Evolutionary conservation across 1,284 basidiomycete genomes (phyloP), one percentile per base, ranked within the genome.

Genomic region (Trichosporon asahii): DNA sequence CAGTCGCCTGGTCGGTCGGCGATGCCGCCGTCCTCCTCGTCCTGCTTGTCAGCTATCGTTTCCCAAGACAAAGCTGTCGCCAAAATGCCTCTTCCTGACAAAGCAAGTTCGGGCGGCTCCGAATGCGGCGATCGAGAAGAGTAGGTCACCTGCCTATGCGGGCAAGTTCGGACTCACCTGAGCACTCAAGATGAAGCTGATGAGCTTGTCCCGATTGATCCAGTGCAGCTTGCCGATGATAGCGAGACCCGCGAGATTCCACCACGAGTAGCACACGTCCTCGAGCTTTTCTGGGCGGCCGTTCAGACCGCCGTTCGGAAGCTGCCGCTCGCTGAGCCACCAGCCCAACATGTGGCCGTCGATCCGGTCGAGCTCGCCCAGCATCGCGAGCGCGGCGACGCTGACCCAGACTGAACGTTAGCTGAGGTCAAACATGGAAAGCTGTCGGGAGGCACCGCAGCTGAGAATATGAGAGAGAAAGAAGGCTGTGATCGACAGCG

Each of bases 191-290:
- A 99, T 96, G 83, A 98, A 99, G 1, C 82, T 75, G 3, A 80
- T 77, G 12, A 98, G 85, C 81, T 93, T 94, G n/a, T 90, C 87
- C 0, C 89, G 86, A 80, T 98, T 91, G 77, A 99, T 97, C 94
- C 96, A 99, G 11, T 88, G 85, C 21, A 95, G 82, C 77, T 91
- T 93, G 61, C 90, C 88, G 46, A 99, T 83, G 70, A 98, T 95
- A 21, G 93, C 89, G 65, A 99, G 83, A 0, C 92, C 86, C 0
- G 95, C 95, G 2, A 99, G 87, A 5, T 96, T 94, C 95, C 95
- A 99, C 86, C 94, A 96, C 76, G 92, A 94, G 84, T 99, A 99
- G 85, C 97, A 99, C 88, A 94, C 92, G 77, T 98, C 94, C 12
- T 90, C 94, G n/a, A 98, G 86, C 85, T 99, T 99, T 80, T 99